phyloP scores from a whole-genome alignment of 2,329 filamentous ascomycete genomes.

The Microsporum canis region DNA sequence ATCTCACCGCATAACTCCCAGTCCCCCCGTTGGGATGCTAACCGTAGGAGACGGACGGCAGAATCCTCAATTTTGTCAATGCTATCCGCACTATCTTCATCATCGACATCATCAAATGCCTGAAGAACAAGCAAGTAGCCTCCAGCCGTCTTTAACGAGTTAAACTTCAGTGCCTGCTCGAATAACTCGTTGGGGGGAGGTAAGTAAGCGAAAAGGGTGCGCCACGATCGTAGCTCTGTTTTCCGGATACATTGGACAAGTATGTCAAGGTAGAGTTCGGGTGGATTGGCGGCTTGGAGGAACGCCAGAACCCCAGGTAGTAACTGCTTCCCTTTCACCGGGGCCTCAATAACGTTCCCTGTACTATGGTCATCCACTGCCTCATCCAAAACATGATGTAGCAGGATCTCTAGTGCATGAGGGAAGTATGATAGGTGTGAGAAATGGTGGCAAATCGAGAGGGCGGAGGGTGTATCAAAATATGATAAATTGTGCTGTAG shows the following conservation, averaged over 20 bases:
- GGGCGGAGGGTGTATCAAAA: conserved; percentile 67
- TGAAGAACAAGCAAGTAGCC: conserved; percentile 94
- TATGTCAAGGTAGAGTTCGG: conserved; percentile 69
- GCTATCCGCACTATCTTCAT: conserved; percentile 23
- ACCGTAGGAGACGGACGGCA: conserved; percentile 65
- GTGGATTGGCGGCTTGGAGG: conserved; percentile 60
- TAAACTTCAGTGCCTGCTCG: conserved; percentile 76
- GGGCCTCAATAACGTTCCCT: not conserved
- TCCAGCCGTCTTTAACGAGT: conserved; percentile 84
- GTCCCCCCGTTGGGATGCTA: conserved; percentile 73
- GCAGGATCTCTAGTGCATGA: conserved; percentile 79
- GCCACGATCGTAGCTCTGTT: conserved; percentile 90
- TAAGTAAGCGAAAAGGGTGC: conserved; percentile 80
- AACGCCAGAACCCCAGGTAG: conserved; percentile 47
- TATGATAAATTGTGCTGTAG: conserved; percentile 66
- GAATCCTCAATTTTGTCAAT: conserved; percentile 44
- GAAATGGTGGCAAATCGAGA: conserved; percentile 74
- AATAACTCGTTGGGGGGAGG: conserved; percentile 86
- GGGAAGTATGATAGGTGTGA: conserved; percentile 81
- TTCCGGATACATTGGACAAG: conserved; percentile 95
- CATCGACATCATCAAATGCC: conserved; percentile 49
- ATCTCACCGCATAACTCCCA: conserved; percentile 96
- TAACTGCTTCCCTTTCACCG: conserved; percentile 21
- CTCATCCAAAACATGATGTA: conserved; percentile 88
- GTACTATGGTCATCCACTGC: conserved; percentile 59